Base-by-base conservation (phyloP, 1,284 basidiomycete species). In the Ceratobasidium sp. region DNA sequence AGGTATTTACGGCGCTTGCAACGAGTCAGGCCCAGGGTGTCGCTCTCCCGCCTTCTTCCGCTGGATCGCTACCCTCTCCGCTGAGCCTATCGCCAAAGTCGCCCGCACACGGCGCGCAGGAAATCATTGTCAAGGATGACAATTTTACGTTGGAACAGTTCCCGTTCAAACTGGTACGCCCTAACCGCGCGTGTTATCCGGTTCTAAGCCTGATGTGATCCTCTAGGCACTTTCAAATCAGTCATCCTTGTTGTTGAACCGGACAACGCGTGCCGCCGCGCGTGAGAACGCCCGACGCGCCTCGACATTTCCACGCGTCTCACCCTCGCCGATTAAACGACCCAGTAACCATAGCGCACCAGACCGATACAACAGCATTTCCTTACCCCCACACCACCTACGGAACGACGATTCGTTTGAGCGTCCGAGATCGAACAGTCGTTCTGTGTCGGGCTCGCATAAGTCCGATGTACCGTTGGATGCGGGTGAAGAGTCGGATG, bases 131-230 rank as follows among this genome's bases (percentile, higher is more conserved):
- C 13, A 27, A 58, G 16, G 54, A 49, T 43, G 56, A 59, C 39
- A 49, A 61, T 24, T 71, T 43, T 49, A 59, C 68, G 14, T 16
- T 71, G n/a, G 68, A 71, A n/a, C 54, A 71, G 37, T 61, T 71
- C n/a, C 68, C 68, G 4, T 72, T 71, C 29, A 71, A 71, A 31
- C 41, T 71, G 27, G 68, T 71, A 48, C 19, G 68, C 49, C 5
- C 37, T 14, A 11, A 41, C 39, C n/a, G n/a, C n/a, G 34, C 43
- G 16, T 61, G n/a, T 22, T 22, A 29, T 61, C 43, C 39, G 5
- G n/a, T 53, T 69, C 46, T 14, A 39, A 48, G 59, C 48, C 39
- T 41, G 13, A 41, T 39, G 39, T 62, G 5, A 37, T 43, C 34
- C 11, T 24, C 27, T 24, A 71, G 56, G 56, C 56, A 34, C 43